These are phyloP conservation scores for Aspergillus brunneoviolaceus DNA, from an alignment of 2,329 filamentous ascomycete species.

Conservation along the genomic window DNA sequence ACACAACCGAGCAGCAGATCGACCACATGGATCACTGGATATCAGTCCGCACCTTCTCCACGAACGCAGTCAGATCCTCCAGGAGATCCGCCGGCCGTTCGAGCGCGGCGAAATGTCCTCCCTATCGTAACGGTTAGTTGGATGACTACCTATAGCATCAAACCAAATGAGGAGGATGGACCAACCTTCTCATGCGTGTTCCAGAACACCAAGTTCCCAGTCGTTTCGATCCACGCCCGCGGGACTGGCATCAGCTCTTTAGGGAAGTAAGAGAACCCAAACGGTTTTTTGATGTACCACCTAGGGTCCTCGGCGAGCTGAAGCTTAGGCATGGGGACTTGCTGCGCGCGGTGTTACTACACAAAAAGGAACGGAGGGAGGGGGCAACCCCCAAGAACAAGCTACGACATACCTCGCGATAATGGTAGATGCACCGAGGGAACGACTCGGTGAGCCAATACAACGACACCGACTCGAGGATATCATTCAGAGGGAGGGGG, in stretches of 20 bases:
- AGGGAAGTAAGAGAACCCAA: constrained; percentile 50
- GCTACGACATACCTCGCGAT: constrained; percentile 28
- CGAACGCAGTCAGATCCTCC: constrained; percentile 42
- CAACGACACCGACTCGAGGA: constrained; percentile 36
- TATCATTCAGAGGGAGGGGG: constrained; percentile 28
- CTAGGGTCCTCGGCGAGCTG: constrained; percentile 5
- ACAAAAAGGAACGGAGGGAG: background rate
- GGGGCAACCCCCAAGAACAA: background rate
- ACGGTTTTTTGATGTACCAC: constrained; percentile 43
- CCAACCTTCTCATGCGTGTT: constrained; percentile 35
- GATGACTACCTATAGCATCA: background rate
- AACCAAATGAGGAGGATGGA: background rate
- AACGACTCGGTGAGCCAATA: constrained; percentile 43
- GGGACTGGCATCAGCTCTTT: constrained; percentile 45
- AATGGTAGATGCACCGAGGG: constrained; percentile 36
- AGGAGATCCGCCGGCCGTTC: constrained; percentile 47
- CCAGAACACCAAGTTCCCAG: constrained; percentile 42
- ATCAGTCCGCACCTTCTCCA: constrained; percentile 30
- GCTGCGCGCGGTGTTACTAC: background rate
- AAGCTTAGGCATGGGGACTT: constrained; percentile 4
- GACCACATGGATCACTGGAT: background rate
- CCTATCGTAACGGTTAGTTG: constrained; percentile 24
- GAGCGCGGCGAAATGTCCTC: constrained; percentile 56
- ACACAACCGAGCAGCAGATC: no score
- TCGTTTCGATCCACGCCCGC: constrained; percentile 37